phyloP scores from a whole-genome alignment of 306 rosid genomes.

The Citrullus amarus region DNA sequence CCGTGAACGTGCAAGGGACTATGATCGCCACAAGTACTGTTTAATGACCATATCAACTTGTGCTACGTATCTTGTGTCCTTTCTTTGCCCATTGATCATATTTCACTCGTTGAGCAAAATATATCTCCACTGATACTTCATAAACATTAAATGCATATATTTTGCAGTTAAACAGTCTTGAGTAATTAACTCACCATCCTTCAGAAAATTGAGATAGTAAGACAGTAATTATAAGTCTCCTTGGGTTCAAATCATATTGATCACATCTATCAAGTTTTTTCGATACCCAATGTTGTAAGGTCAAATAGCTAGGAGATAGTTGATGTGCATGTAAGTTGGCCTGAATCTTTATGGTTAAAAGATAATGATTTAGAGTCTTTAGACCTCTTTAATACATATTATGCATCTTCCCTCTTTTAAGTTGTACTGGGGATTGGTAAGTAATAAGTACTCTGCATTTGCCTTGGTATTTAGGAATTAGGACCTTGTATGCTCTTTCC shows the following conservation, averaged over 20 bases:
- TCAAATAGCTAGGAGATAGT: background rate
- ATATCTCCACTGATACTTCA: background rate
- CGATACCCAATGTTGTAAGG: background rate
- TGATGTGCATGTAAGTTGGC: background rate
- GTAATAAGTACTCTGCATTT: background rate
- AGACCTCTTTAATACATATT: background rate
- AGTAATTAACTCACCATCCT: background rate
- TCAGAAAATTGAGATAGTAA: background rate
- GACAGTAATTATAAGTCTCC: background rate
- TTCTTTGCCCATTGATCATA: background rate
- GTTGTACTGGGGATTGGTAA: background rate
- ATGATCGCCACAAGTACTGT: constrained; percentile 81
- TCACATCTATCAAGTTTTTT: background rate
- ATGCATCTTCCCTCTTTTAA: background rate
- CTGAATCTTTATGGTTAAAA: background rate
- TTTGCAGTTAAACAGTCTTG: background rate
- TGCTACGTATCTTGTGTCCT: background rate
- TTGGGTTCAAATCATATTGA: background rate
- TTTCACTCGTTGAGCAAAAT: background rate
- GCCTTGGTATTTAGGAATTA: background rate
- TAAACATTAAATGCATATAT: background rate
- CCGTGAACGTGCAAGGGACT: constrained; percentile 72
- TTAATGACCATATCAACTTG: background rate
- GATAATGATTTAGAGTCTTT: background rate
- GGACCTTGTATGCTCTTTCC: background rate